Base-by-base conservation (phyloP, 2,329 filamentous ascomycete genomes). In the Diaporthe amygdali region DNA sequence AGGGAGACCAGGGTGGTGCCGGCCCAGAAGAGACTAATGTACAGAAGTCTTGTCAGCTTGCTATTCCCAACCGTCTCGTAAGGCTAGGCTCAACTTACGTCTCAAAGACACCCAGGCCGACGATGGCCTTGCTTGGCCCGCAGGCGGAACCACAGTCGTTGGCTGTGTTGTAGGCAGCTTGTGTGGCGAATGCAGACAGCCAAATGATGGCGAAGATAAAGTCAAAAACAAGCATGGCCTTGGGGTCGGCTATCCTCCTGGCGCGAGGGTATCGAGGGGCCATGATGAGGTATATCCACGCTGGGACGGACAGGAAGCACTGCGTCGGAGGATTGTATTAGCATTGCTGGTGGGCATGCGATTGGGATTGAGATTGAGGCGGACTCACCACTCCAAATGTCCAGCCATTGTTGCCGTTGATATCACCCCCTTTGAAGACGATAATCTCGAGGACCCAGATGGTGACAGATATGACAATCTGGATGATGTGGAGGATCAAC, bases 121-220 rank as follows among this genome's bases (percentile, higher is more conserved):
- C 90, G 72, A 91, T 85, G 69, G 84, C 89, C 78, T 91, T 91
- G 83, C 90, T 91, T 59, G 89, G 79, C n/a, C 81, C 79, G 78
- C 91, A 93, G 46, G 82, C 88, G 39, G 82, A 79, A 3, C 87
- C 87, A 76, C 90, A 92, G 34, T 84, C 81, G 71, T 84, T 84
- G 27, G 84, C 83, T 3, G 85, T 84, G 81, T 92, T 92, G 81
- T 89, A 92, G 10, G 88, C 85, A 2, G 91, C 90, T 77, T 92
- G 89, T 22, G 89, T 87, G 37, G 91, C 87, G 77, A 92, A 93
- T 22, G 88, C 91, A 3, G 90, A 91, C 52, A 93, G 83, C 90
- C 91, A 93, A 73, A 92, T 81, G 74, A 93, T 79, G 76, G 83
- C 82, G 77, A 86, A 91, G 70, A 90, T 47, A n/a, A 79, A 80